Evolutionary conservation across 352 stramenopile species (phyloP).

Genomic region (Pythium dissotocum): DNA sequence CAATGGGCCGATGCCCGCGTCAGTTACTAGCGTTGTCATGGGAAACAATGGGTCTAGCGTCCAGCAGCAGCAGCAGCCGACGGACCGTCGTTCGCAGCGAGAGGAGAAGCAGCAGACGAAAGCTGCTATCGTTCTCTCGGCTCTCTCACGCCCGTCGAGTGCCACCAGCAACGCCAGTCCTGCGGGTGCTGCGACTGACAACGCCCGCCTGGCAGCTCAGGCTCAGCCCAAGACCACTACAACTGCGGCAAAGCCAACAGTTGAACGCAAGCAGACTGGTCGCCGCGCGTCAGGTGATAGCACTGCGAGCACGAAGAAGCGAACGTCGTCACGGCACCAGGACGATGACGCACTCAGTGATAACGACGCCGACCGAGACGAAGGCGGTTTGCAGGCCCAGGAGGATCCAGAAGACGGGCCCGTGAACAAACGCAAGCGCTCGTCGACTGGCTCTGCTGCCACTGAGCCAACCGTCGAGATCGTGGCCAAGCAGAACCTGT

Average conservation of each 20-base stretch:
- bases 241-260: neutral
- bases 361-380: neutral
- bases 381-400: neutral
- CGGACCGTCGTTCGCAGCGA: conserved; percentile 16
- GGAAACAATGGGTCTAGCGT: neutral
- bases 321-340: conserved; percentile 3
- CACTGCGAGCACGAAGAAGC: neutral
- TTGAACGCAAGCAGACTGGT: neutral
- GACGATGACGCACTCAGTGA: neutral
- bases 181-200: neutral
- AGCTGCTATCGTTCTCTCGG: conserved; percentile 18
- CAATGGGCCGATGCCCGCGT: neutral
- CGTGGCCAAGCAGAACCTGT: conserved; percentile 42
- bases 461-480: neutral
- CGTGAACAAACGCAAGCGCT: conserved; percentile 17
- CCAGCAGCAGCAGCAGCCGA: neutral
- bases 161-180: neutral
- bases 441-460: neutral
- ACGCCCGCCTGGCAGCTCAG: neutral
- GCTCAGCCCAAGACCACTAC: neutral
- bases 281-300: neutral
- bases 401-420: conserved; percentile 2
- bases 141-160: conserved; percentile 5
- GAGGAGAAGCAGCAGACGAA: conserved; percentile 22
- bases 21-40: neutral